A percentile compares a stretch with the other conserved stretches of the same genome.
phyloP scores from a whole-genome alignment of 2,329 filamentous ascomycete species.

The Colletotrichum sp. region DNA sequence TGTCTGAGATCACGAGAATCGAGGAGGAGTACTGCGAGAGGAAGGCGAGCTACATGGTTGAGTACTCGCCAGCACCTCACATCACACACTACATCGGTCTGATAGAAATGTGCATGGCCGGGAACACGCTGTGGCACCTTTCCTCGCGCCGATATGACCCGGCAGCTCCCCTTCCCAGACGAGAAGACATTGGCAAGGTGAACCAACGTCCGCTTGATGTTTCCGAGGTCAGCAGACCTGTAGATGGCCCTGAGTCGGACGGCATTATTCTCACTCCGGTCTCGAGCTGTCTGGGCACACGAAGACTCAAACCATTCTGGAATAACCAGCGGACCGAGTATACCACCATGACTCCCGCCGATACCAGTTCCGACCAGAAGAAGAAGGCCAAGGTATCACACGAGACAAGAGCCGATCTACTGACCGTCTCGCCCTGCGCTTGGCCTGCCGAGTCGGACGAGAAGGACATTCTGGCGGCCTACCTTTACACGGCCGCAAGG shows the following conservation, averaged over 20 bases:
- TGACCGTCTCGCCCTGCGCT: neutral
- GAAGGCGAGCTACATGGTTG: neutral
- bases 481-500: neutral
- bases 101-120: constrained; percentile 1
- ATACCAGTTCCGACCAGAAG: neutral
- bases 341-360: neutral
- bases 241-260: neutral
- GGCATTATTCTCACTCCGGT: neutral
- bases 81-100: constrained; percentile 2
- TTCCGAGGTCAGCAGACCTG: neutral
- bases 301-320: neutral
- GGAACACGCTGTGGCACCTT: constrained; percentile 1
- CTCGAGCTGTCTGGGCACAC: neutral
- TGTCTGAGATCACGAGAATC: neutral
- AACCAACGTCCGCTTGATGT: neutral
- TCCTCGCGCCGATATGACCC: neutral
- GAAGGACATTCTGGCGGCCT: constrained; percentile 4
- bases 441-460: neutral
- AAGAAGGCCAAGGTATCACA: neutral
- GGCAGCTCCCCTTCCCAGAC: neutral
- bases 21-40: constrained; percentile 5
- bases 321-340: neutral
- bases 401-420: neutral
- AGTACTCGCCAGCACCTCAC: neutral
- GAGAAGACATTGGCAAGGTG: neutral